These are phyloP conservation scores for Taiozyma onychis DNA, from an alignment of 1,139 yeast species.

Conservation along the genomic window DNA sequence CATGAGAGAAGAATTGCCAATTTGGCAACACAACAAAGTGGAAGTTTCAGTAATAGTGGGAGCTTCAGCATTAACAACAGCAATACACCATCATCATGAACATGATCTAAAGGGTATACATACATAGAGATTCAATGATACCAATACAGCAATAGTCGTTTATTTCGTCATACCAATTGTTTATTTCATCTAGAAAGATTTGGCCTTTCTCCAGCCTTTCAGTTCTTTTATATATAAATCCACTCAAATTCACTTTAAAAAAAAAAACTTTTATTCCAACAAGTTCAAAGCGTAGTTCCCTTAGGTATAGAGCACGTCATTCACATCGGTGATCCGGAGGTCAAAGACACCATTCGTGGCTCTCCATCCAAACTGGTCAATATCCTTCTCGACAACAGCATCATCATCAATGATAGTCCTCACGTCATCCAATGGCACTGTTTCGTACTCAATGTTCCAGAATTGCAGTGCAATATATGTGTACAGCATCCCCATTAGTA, in stretches of 20 bases:
- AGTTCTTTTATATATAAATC: neutral
- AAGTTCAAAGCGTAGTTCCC: neutral
- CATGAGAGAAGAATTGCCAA: conserved; percentile 65
- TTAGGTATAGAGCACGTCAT: conserved; percentile 51
- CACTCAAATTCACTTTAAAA: neutral
- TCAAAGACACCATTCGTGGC: conserved; percentile 86
- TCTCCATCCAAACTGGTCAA: conserved; percentile 36
- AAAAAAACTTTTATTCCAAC: neutral
- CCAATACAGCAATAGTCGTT: neutral
- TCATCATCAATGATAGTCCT: conserved; percentile 65
- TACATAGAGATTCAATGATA: neutral
- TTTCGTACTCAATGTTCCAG: conserved; percentile 69
- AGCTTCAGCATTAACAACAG: conserved; percentile 1
- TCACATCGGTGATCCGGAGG: conserved; percentile 66
- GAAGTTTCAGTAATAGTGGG: conserved; percentile 19
- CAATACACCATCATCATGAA: neutral
- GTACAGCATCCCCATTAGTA: conserved; percentile 65
- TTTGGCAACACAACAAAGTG: conserved; percentile 18
- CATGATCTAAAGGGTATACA: neutral
- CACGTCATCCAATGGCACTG: conserved; percentile 51
- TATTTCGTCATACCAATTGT: neutral
- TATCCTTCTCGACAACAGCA: conserved; percentile 38
- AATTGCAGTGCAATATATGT: conserved; percentile 63
- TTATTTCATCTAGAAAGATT: neutral
- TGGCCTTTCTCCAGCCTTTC: neutral